Percentiles rank a stretch among this genome's conserved stretches.
These are phyloP conservation scores for Pontederia paniculata DNA, from an alignment of 176 grass and related monocot genomes.

Conservation along the genomic window DNA sequence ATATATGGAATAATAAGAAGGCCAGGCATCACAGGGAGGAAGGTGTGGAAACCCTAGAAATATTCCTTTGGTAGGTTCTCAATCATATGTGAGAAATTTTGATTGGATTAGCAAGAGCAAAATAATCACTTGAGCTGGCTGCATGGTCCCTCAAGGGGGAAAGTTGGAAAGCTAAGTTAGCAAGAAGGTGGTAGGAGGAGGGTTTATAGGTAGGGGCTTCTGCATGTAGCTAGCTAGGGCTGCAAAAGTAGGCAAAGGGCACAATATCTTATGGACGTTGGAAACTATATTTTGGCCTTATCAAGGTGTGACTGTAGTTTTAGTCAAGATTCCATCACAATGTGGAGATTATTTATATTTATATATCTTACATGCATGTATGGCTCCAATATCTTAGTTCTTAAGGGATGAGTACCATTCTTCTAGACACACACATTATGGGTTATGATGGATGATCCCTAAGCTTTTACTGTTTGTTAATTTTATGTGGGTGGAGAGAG, in stretches of 20 bases:
- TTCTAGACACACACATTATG: conserved; percentile 32
- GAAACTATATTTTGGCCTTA: neutral
- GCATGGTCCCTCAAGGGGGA: neutral
- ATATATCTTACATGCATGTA: conserved; percentile 20
- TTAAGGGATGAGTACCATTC: conserved; percentile 14
- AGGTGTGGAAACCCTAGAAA: conserved; percentile 4
- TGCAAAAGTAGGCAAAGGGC: neutral
- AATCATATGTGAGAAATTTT: conserved; percentile 42
- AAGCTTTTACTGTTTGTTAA: neutral
- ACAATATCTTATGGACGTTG: neutral
- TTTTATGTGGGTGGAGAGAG: neutral
- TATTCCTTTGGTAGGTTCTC: conserved; percentile 15
- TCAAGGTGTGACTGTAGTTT: conserved; percentile 18
- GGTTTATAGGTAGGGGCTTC: neutral
- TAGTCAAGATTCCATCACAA: conserved; percentile 65
- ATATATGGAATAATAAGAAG: neutral
- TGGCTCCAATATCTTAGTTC: conserved; percentile 10
- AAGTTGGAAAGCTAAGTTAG: conserved; percentile 11
- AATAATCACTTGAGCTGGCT: conserved; percentile 34
- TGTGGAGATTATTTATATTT: conserved; percentile 7
- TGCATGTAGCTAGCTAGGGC: neutral
- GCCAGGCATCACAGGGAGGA: neutral
- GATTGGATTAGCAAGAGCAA: conserved; percentile 62
- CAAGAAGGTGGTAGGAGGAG: conserved; percentile 18
- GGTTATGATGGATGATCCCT: conserved; percentile 28